Evolutionary conservation across 2,329 filamentous ascomycete genomes (phyloP).

Genomic region (Neofusicoccum laricinum): DNA sequence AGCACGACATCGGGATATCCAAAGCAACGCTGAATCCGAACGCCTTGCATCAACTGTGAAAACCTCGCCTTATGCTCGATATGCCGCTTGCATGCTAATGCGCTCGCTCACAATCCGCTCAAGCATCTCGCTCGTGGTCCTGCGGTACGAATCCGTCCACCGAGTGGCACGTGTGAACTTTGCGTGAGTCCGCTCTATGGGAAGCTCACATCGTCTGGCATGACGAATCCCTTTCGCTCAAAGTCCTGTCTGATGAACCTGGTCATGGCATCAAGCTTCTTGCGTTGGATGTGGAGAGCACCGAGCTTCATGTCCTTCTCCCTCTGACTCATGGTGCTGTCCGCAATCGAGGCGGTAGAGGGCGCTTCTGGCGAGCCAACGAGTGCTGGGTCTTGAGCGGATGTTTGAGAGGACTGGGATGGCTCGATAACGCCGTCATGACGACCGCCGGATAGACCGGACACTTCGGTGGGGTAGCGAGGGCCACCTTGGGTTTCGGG

Average conservation of each 20-base stretch:
- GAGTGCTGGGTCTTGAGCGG: constrained; percentile 11
- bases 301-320: constrained; percentile 37
- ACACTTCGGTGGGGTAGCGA: constrained; percentile 32
- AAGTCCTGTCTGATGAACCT: constrained; percentile 44
- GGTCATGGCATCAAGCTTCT: constrained; percentile 47
- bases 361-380: constrained; percentile 13
- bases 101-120: background rate
- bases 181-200: background rate
- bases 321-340: constrained; percentile 36
- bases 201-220: constrained; percentile 39
- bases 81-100: background rate
- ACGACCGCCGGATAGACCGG: constrained; percentile 15
- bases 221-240: constrained; percentile 44
- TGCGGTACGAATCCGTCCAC: background rate
- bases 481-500: constrained; percentile 41
- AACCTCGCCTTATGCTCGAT: constrained; percentile 1
- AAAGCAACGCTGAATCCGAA: constrained; percentile 14
- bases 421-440: constrained; percentile 16
- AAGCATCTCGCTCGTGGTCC: background rate
- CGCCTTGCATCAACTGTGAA: constrained; percentile 7
- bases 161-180: background rate
- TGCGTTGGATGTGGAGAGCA: constrained; percentile 47
- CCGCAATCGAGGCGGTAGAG: constrained; percentile 27
- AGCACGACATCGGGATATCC: constrained; percentile 13
- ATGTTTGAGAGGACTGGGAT: constrained; percentile 21